Evolutionary conservation across 208 protist genomes (phyloP), one percentile per base, ranked within the genome.

Genomic region (Zelonia costaricensis): DNA sequence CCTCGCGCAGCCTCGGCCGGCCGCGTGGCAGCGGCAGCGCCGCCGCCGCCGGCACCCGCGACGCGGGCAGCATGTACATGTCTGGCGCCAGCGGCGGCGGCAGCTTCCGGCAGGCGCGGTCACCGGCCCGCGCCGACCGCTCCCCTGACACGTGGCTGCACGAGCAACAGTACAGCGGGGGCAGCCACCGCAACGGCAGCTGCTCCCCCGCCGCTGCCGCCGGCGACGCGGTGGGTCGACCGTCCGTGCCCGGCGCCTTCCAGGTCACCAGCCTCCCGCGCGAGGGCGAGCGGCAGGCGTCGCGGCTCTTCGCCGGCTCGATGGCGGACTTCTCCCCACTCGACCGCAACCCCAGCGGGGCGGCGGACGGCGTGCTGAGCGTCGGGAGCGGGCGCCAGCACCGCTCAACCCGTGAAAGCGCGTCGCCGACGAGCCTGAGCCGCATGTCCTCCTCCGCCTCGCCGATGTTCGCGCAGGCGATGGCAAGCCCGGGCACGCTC

Each of bases 401-500:
- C 23, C 56, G 49, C 48, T 72, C 66, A 3, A 28, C 31, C 15
- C 66, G 44, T n/a, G 51, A 48, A 49, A 72, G 66, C 36, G 49
- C 42, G 2, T 72, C 66, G 30, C 49, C 48, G 0, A 27, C 13
- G 3, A 53, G 40, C 25, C 30, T 59, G 4, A 65, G 57, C 22
- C 43, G 58, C 47, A 35, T 58, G 27, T 58, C 56, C 1, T 64
- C 66, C 8, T 60, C 48, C 4, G 55, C 43, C 33, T 65, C 51
- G 30, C 56, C 66, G 16, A 40, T 60, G 51, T 55, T 64, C 16
- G 56, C 49, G 47, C 66, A 64, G 39, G 43, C 42, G 20, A 61
- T 65, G 22, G 57, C 20, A 18, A 72, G 66, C 33, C 58, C 57
- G 6, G 55, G 5, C 25, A 1, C 39, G 22, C 27, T 23, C 4